Conservation (phyloP, 768 basidiomycete species). For the Daedaleopsis sinensis region DNA sequence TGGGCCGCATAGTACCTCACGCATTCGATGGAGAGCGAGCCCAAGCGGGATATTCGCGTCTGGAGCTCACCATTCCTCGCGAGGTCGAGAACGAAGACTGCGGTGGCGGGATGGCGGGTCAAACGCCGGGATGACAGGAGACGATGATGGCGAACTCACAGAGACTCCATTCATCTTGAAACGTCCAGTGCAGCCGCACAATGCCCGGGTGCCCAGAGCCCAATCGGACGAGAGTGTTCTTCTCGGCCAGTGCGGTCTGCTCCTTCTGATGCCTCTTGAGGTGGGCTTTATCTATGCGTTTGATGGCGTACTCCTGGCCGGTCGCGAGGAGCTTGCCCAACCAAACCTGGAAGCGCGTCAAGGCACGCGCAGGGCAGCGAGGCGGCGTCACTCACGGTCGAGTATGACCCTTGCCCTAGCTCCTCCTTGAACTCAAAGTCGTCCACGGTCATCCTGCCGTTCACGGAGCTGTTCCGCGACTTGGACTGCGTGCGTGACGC, state of each 20-base stretch:
- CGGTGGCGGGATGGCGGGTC: not conserved
- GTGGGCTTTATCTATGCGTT: constrained; percentile 84
- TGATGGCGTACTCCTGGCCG: constrained; percentile 72
- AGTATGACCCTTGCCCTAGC: constrained; percentile 85
- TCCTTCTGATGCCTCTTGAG: constrained; percentile 79
- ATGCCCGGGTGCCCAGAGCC: constrained; percentile 77
- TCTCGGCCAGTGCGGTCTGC: constrained; percentile 77
- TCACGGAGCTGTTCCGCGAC: constrained; percentile 50
- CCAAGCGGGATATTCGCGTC: constrained; percentile 68
- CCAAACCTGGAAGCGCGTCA: constrained; percentile 49
- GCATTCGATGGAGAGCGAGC: constrained; percentile 82
- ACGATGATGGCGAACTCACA: constrained; percentile 54
- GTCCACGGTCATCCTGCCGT: constrained; percentile 47
- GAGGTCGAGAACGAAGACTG: constrained; percentile 81
- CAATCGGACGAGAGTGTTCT: constrained; percentile 71
- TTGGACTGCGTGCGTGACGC: constrained; percentile 36
- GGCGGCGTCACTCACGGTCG: constrained; percentile 55
- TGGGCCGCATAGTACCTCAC: constrained; percentile 88
- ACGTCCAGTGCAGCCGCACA: constrained; percentile 79
- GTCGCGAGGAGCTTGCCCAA: constrained; percentile 55
- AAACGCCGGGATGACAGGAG: constrained; percentile 3
- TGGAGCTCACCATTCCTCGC: constrained; percentile 81
- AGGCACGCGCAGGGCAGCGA: not conserved
- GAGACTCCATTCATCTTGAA: constrained; percentile 82
- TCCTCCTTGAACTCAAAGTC: constrained; percentile 76